These are phyloP conservation scores for Aspergillus carbonarius DNA, from an alignment of 2,329 filamentous ascomycete species.

Conservation along the genomic window DNA sequence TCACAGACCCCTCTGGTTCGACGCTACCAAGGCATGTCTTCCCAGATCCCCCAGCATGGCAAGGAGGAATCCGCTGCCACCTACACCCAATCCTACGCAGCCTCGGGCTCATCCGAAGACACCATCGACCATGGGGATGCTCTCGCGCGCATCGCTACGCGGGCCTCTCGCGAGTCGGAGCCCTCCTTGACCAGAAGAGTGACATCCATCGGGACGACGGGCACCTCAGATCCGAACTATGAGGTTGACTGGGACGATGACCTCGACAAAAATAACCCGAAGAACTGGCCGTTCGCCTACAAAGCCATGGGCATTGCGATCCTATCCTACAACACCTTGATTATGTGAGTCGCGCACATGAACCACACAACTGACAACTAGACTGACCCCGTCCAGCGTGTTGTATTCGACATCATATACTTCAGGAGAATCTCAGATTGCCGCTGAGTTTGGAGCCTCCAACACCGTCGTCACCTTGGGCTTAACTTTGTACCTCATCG, in stretches of 20 bases:
- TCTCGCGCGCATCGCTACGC: conserved; percentile 28
- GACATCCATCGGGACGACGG: conserved; percentile 47
- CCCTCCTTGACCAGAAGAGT: conserved; percentile 42
- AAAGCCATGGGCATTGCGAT: conserved; percentile 56
- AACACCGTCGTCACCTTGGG: conserved; percentile 69
- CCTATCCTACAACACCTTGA: conserved; percentile 58
- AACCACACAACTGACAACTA: not conserved
- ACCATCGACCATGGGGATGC: conserved; percentile 28
- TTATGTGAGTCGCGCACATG: conserved; percentile 43
- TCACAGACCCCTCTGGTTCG: not conserved
- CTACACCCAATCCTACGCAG: conserved; percentile 29
- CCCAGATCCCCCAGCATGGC: conserved; percentile 13
- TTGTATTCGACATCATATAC: conserved; percentile 79
- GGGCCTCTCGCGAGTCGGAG: conserved; percentile 31
- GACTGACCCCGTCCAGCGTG: conserved; percentile 45
- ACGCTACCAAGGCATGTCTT: conserved; percentile 22
- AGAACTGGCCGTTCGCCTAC: conserved; percentile 64
- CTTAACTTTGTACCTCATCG: conserved; percentile 74
- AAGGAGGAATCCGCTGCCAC: conserved; percentile 12
- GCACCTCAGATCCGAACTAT: conserved; percentile 58
- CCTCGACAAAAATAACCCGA: conserved; percentile 64
- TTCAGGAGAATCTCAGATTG: conserved; percentile 67
- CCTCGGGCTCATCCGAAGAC: conserved; percentile 28
- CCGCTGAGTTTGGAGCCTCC: conserved; percentile 61
- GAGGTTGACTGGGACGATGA: conserved; percentile 69